Percentiles rank a stretch among this genome's conserved stretches.
Conservation (phyloP, 352 stramenopile genomes). For the Elongisporangium anandrum region DNA sequence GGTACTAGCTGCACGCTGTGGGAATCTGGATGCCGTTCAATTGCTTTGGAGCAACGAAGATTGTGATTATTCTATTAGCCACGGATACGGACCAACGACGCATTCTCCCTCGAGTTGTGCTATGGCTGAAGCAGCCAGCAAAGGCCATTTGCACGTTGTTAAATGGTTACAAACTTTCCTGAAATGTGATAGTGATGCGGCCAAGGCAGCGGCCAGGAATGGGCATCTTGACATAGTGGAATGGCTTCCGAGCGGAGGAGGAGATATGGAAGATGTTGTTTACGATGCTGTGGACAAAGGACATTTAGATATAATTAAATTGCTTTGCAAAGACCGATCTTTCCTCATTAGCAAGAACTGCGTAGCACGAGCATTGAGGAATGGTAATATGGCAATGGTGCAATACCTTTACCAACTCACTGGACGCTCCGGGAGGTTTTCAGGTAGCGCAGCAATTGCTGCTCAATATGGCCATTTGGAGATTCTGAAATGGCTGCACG, state of each 20-base stretch:
- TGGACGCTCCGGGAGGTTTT: neutral
- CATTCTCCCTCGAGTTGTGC: neutral
- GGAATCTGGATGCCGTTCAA: neutral
- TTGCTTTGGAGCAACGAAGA: neutral
- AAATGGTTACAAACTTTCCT: neutral
- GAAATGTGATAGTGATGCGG: neutral
- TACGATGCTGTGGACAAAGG: neutral
- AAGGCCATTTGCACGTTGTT: neutral
- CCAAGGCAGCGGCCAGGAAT: neutral
- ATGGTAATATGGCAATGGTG: neutral
- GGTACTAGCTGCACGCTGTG: neutral
- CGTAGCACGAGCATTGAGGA: neutral
- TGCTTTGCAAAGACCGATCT: neutral
- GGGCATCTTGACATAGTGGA: neutral
- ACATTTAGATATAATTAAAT: neutral
- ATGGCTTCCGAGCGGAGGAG: neutral
- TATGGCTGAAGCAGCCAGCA: neutral
- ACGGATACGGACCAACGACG: too few species aligned
- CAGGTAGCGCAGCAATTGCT: neutral
- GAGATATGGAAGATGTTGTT: neutral
- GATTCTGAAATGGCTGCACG: neutral
- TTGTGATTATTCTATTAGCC: neutral
- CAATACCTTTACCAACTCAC: neutral
- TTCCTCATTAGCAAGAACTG: neutral
- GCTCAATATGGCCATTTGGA: neutral